Evolutionary conservation across 176 grass and related monocot genomes (phyloP), one percentile per base, ranked within the genome.

Genomic region (Coix lacrymajobi): DNA sequence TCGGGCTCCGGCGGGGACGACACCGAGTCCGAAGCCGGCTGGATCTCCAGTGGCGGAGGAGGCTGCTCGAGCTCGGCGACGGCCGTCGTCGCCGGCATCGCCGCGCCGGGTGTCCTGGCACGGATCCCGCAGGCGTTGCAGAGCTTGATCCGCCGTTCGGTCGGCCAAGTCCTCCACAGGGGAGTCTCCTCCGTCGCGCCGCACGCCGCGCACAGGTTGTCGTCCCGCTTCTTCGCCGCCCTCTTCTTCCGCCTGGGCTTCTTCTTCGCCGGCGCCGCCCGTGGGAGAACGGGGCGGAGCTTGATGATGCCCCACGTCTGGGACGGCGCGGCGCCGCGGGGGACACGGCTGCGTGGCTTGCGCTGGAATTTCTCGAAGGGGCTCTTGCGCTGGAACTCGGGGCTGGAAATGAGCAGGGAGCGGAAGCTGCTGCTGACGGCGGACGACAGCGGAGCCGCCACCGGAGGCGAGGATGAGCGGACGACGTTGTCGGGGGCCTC

Each of bases 61-160:
- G 46, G 46, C 15, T 24, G 6, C 52, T 57, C 20, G 52, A n/a
- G 20, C 52, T 43, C 61, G 28, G 56, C 1, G 20, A 45, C 15
- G 29, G 11, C 31, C 29, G 11, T n/a, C 29, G 78, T 51, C 17
- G 16, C 49, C 19, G 49, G 49, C 49, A 52, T 17, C 20, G 81
- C 69, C 17, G 81, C 33, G 22, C 88, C 85, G 1, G 83, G 80
- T 5, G 69, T 74, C 54, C 86, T 82, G 83, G 68, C 77, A 30
- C 83, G 75, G 66, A 89, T 84, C 1, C 88, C 91, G 52, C 94
- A 97, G 52, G 89, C 89, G 80, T 90, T 97, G 89, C 91, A 97
- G 20, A 97, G 87, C 24, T 81, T 86, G 76, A 85, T 83, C 3
- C 82, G 87, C 6, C 85, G 7, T 17, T 52, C 89, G 87, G 88